Evolutionary conservation across 768 basidiomycete species (phyloP), one percentile per base, ranked within the genome.

Genomic region (Hericium coralloides): DNA sequence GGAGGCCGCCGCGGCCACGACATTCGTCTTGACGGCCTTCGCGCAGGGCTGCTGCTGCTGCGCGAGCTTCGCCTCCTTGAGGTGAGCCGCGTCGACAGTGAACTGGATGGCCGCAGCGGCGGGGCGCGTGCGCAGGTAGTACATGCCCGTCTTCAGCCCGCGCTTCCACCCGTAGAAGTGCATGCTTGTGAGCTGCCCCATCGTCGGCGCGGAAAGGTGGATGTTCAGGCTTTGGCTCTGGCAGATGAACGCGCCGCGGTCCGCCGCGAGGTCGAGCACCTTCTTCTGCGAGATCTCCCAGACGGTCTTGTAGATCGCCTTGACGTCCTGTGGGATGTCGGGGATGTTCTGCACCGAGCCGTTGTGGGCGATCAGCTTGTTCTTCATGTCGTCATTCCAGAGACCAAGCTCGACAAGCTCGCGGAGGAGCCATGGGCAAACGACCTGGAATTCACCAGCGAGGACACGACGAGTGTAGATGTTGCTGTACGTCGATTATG

Each of bases 151-250:
- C 82, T 99, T 99, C 67, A 99, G 74, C 37, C 97, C 97, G 74
- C 92, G 92, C 81, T 95, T 95, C 97, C 97, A 98, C n/a, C 94
- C 97, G 69, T 98, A 98, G 78, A 95, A 95, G 72, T 95, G 93
- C 92, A 94, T 94, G 59, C 87, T 89, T 39, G 93, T 95, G 60
- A 99, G 77, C 70, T 99, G 95, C 9, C 92, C 92, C 57, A 86
- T 76, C 3, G 92, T 92, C 31, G 95, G 95, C 39, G 87, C 76
- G 68, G 90, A 85, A 50, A 99, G 73, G 69, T 98, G 95, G 57
- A 99, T 82, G 71, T 98, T 98, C 69, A 99, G 75, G 59, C 86
- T 89, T 74, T 98, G 95, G 63, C 84, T 87, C 72, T 99, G 95
- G 74, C 93, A 95, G 72, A 98, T 97, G 76, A 86, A 99, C 1